A percentile compares a stretch with the other conserved stretches of the same genome.
Conservation (phyloP, 2,329 filamentous ascomycete species). For the Monilinia fructicola region DNA sequence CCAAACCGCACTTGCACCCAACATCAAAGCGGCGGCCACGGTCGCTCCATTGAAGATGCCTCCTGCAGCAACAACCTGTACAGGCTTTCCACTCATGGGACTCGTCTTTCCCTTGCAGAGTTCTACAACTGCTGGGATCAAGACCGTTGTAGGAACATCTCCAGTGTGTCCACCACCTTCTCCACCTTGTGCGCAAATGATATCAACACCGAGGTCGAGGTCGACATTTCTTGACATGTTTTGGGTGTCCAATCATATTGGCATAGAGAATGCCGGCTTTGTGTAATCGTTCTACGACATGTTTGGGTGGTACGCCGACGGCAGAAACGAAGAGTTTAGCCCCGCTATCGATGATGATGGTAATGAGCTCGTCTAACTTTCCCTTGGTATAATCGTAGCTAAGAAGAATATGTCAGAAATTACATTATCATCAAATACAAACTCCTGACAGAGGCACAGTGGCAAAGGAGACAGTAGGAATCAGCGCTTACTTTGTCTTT, state of each 20-base stretch:
- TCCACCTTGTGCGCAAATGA: slow-evolving; percentile 97
- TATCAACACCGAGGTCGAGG: slow-evolving; percentile 86
- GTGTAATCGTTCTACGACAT: slow-evolving; percentile 88
- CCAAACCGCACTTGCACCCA: slow-evolving; percentile 92
- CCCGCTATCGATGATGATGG: slow-evolving; percentile 89
- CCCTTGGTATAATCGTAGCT: slow-evolving; percentile 99
- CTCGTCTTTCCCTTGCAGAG: slow-evolving; percentile 78
- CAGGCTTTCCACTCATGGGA: slow-evolving; percentile 80
- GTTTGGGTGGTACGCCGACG: slow-evolving; percentile 87
- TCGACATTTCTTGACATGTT: slow-evolving; percentile 97
- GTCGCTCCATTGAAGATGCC: slow-evolving; percentile 92
- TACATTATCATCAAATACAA: slow-evolving; percentile 27
- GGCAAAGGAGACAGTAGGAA: slow-evolving; percentile 22
- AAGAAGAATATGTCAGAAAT: slow-evolving; percentile 33
- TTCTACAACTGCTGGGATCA: slow-evolving; percentile 89
- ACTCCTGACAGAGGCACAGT: neutral
- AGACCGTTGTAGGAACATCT: slow-evolving; percentile 81
- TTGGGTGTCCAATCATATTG: slow-evolving; percentile 99
- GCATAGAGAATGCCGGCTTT: slow-evolving; percentile 87
- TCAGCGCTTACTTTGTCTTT: slow-evolving; percentile 77
- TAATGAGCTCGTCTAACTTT: slow-evolving; percentile 86
- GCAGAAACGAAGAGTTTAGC: slow-evolving; percentile 95
- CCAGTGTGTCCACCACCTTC: slow-evolving; percentile 97
- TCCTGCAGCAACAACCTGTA: slow-evolving; percentile 90
- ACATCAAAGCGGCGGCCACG: slow-evolving; percentile 85